A percentile compares a stretch with the other conserved stretches of the same genome.
Conservation (phyloP, 2,329 filamentous ascomycete genomes). For the Neonectria magnoliae region DNA sequence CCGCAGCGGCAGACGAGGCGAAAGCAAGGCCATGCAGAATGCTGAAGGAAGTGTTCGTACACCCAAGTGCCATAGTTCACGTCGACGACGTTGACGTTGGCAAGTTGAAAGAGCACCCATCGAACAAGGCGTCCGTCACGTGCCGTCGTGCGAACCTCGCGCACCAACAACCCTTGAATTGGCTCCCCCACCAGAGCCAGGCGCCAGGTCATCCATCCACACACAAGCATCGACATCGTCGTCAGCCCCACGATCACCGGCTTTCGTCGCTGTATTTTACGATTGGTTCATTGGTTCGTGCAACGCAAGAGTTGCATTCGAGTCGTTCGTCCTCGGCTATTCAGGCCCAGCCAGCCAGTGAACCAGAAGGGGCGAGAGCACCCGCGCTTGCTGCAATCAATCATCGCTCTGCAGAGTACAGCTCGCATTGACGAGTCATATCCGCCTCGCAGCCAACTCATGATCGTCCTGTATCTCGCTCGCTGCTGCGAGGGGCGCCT, state of each 20-base stretch:
- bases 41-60: slow-evolving; percentile 6
- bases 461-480: neutral
- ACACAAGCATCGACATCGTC: neutral
- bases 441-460: slow-evolving; percentile 6
- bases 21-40: neutral
- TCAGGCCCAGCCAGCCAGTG: neutral
- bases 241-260: slow-evolving; percentile 9
- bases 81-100: slow-evolving; percentile 1
- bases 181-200: slow-evolving; percentile 1
- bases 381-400: slow-evolving; percentile 4
- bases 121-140: neutral
- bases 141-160: neutral
- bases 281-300: slow-evolving; percentile 4
- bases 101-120: neutral
- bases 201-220: neutral
- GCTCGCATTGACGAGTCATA: slow-evolving; percentile 8
- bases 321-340: slow-evolving; percentile 5
- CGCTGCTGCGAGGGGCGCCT: neutral
- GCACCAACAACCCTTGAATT: neutral
- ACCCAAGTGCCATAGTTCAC: neutral
- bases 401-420: slow-evolving; percentile 4
- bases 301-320: neutral
- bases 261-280: neutral
- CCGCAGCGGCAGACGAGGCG: neutral
- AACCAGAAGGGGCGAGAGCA: neutral